Evolutionary conservation across 2,329 filamentous ascomycete genomes (phyloP).

Genomic region (Cladophialophora carrionii): DNA sequence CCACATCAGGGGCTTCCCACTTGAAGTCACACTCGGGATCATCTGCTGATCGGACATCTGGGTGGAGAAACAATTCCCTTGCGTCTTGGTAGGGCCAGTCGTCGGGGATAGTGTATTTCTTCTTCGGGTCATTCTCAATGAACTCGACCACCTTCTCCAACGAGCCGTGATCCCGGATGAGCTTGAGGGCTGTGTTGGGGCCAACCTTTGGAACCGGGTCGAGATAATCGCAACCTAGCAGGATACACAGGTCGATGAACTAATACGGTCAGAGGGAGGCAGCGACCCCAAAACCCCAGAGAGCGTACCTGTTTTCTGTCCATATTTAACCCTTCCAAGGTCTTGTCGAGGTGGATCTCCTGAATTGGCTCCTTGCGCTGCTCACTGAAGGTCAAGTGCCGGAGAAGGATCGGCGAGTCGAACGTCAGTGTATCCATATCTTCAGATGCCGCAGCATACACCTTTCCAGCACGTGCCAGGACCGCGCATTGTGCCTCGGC

Average conservation of each 20-base stretch:
- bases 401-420: slow-evolving; percentile 83
- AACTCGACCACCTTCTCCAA: slow-evolving; percentile 84
- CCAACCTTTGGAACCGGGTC: slow-evolving; percentile 95
- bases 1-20: slow-evolving; percentile 91
- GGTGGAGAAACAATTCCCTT: slow-evolving; percentile 85
- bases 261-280: slow-evolving; percentile 46
- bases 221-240: slow-evolving; percentile 96
- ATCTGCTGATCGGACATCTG: slow-evolving; percentile 82
- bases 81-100: slow-evolving; percentile 96
- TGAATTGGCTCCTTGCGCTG: slow-evolving; percentile 97
- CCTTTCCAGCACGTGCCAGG: slow-evolving; percentile 84
- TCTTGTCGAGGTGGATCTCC: slow-evolving; percentile 86
- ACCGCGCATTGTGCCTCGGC: slow-evolving; percentile 96
- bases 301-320: slow-evolving; percentile 72
- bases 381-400: slow-evolving; percentile 95
- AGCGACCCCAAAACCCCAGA: background rate
- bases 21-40: slow-evolving; percentile 93
- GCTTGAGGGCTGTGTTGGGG: slow-evolving; percentile 84
- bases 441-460: slow-evolving; percentile 94
- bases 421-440: slow-evolving; percentile 99
- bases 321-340: slow-evolving; percentile 85
- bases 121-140: slow-evolving; percentile 74
- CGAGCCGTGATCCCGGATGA: slow-evolving; percentile 88
- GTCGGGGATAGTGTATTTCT: slow-evolving; percentile 85
- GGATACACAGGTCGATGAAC: slow-evolving; percentile 97